Conservation (phyloP, 768 basidiomycete genomes). For the Termitomyces sp. region DNA sequence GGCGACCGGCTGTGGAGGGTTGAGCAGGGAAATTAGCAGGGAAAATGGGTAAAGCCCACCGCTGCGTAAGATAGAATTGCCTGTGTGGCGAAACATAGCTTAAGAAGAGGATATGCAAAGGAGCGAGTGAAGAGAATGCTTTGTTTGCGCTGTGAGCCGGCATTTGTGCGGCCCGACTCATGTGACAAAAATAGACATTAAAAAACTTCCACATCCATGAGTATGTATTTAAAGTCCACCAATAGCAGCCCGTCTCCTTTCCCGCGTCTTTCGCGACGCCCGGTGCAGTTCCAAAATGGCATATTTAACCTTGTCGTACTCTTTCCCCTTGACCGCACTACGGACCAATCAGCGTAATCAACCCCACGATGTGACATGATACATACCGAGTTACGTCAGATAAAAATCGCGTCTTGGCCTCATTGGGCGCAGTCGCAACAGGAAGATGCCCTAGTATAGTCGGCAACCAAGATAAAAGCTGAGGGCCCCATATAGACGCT, state of each 20-base stretch:
- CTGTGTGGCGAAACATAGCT: conserved; percentile 57
- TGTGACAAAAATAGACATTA: neutral
- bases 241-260: conserved; percentile 44
- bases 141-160: conserved; percentile 3
- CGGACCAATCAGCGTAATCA: neutral
- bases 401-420: conserved; percentile 69
- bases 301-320: conserved; percentile 81
- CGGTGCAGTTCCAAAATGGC: conserved; percentile 67
- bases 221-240: conserved; percentile 22
- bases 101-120: conserved; percentile 4
- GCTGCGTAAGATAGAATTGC: conserved; percentile 46
- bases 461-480: conserved; percentile 70
- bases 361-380: neutral
- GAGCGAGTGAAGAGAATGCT: neutral
- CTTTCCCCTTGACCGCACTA: conserved; percentile 59
- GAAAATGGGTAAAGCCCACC: conserved; percentile 47
- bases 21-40: neutral
- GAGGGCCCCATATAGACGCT: conserved; percentile 58
- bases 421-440: conserved; percentile 47
- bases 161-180: conserved; percentile 6
- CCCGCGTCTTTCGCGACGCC: conserved; percentile 67
- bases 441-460: conserved; percentile 69
- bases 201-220: neutral
- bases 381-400: conserved; percentile 70
- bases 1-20: conserved; percentile 48